Evolutionary conservation across 163 green algal species (phyloP).

Genomic region (Scenedesmus sp.): DNA sequence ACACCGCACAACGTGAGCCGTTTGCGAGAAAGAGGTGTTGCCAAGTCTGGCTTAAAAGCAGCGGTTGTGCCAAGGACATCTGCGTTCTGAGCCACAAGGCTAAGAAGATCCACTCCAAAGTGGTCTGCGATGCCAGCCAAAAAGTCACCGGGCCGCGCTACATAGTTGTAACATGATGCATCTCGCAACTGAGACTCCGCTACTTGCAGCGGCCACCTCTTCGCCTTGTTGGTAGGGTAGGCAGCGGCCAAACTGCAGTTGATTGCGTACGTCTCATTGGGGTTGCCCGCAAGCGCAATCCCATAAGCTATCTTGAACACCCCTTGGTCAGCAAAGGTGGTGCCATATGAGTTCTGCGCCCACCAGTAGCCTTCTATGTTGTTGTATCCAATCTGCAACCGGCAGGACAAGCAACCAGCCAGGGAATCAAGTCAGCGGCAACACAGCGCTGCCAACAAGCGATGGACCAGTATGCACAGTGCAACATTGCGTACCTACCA

Average conservation of each 20-base stretch:
- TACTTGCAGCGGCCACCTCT: not conserved
- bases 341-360: slow-evolving; percentile 22
- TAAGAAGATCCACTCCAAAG: not conserved
- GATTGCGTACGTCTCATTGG: not conserved
- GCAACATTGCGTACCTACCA: too few species aligned
- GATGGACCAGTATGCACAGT: too few species aligned
- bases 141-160: not conserved
- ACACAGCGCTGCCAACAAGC: too few species aligned
- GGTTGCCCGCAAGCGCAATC: not conserved
- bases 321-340: not conserved
- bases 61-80: not conserved
- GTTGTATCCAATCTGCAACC: slow-evolving; percentile 18
- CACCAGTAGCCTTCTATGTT: not conserved
- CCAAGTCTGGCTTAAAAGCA: not conserved
- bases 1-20: not conserved
- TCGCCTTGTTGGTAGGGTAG: not conserved
- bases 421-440: too few species aligned
- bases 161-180: not conserved
- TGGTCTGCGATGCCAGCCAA: slow-evolving; percentile 1
- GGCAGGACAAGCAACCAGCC: too few species aligned
- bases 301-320: slow-evolving; percentile 14
- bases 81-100: not conserved
- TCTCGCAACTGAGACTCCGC: not conserved
- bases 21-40: not conserved
- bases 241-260: not conserved